Evolutionary conservation across 331 rosid species (phyloP), one percentile per base, ranked within the genome.

Genomic region (Acacia concinna): DNA sequence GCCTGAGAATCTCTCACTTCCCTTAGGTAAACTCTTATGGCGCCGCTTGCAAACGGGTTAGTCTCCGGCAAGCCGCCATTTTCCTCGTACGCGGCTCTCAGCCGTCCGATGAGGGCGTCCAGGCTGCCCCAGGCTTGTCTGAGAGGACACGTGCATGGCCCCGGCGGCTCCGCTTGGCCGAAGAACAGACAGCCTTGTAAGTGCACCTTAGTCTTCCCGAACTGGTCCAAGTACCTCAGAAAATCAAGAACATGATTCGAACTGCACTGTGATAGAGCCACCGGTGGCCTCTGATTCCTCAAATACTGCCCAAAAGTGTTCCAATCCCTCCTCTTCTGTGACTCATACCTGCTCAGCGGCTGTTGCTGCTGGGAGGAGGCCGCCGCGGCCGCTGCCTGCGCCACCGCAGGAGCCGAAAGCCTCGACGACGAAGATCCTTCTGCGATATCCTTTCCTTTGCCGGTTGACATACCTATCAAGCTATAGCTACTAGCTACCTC

Each of bases 61-160:
- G 97, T 79, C 79, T 94, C 98, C 1, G 94, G 94, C 47, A 89
- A 84, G 38, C 98, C 98, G 8, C 98, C 98, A 78, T 88, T 92
- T 76, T 94, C 98, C 71, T 94, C 98, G 32, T 88, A 94, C n/a
- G 98, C 98, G 37, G 98, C 98, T 69, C 97, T 74, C 27, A 92
- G 87, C 27, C 97, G 84, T 47, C 97, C 97, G 78, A 92, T 90
- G 74, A 92, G 93, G 5, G 97, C 96, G 62, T 92, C 97, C 0
- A 92, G 96, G 83, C 92, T 87, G 15, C 97, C 97, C 98, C 98
- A 94, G 21, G 98, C 98, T 85, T 94, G 98, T 54, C 89, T 83
- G 1, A 94, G 93, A 2, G 97, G 97, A 76, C 98, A 94, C 76
- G 96, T 88, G 78, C 98, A 94, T 6, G 98, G 98, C 0, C 97